Percentiles rank a stretch among this genome's conserved stretches.
Evolutionary conservation across 352 stramenopile genomes (phyloP).

Genomic region (Pythium sp.): DNA sequence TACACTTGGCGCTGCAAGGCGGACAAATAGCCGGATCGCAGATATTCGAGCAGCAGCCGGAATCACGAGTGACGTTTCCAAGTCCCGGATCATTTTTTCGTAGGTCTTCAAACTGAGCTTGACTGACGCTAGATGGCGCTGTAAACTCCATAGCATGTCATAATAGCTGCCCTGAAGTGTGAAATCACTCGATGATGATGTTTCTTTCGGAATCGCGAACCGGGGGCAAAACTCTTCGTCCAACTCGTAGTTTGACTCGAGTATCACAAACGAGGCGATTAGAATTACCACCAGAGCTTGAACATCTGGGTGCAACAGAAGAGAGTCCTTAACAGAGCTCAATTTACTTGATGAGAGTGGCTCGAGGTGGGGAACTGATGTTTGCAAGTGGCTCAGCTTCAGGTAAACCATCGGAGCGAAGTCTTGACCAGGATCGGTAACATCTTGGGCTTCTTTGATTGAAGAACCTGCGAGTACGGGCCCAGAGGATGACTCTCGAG

Average conservation of each 20-base stretch:
- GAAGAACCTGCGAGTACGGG: background rate
- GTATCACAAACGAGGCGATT: conserved; percentile 27
- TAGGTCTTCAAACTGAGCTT: conserved; percentile 22
- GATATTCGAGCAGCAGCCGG: conserved; percentile 25
- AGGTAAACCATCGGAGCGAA: conserved; percentile 1
- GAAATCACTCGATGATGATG: background rate
- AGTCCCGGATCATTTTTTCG: conserved; percentile 29
- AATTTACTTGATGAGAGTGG: background rate
- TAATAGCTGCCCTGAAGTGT: background rate
- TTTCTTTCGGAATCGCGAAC: conserved; percentile 23
- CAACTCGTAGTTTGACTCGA: conserved; percentile 35
- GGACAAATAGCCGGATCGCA: conserved; percentile 31
- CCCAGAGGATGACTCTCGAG: background rate
- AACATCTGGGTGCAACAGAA: conserved; percentile 18
- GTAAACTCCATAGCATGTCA: conserved; percentile 45
- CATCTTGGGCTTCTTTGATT: background rate
- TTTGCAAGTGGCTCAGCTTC: conserved; percentile 8
- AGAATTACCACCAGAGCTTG: conserved; percentile 32
- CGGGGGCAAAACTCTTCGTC: conserved; percentile 35
- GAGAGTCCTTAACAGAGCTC: background rate
- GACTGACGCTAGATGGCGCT: conserved; percentile 30
- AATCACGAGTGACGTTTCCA: conserved; percentile 28
- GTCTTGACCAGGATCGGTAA: background rate
- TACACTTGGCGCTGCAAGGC: conserved; percentile 36
- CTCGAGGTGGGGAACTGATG: conserved; percentile 6